These are phyloP conservation scores for Syzygium malaccense DNA, from an alignment of 441 rosid genomes.

Conservation along the genomic window DNA sequence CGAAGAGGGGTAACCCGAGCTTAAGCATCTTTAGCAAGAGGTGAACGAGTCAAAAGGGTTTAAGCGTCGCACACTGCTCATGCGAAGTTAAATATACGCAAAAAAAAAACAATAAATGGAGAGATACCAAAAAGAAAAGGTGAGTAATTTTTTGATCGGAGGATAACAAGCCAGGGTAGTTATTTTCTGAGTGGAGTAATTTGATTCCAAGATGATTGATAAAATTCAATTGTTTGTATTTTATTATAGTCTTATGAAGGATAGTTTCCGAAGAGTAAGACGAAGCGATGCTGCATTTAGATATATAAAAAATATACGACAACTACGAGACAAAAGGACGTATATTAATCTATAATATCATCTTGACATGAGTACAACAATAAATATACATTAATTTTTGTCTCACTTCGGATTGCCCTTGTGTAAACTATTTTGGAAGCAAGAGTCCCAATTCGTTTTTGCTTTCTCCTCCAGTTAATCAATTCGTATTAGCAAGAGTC, in stretches of 20 bases:
- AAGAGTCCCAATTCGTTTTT: not conserved
- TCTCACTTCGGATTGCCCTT: not conserved
- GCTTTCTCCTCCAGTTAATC: not conserved
- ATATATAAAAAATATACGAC: not conserved
- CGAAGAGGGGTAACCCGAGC: not conserved
- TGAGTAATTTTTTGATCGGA: not conserved
- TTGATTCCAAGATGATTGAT: not conserved
- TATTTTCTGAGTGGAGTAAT: not conserved
- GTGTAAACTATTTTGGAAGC: not conserved
- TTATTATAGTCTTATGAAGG: not conserved
- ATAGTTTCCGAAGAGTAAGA: not conserved
- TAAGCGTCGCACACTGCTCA: not conserved
- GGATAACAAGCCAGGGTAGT: not conserved
- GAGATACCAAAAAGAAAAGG: not conserved
- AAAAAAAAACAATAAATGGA: not conserved
- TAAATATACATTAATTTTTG: not conserved
- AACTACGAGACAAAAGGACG: rapidly evolving
- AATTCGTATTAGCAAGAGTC: not conserved
- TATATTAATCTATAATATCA: not conserved
- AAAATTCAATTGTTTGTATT: not conserved
- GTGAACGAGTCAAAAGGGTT: not conserved
- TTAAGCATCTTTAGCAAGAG: not conserved
- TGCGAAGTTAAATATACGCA: not conserved
- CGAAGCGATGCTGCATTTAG: not conserved
- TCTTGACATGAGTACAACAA: not conserved